A percentile compares a stretch with the other conserved stretches of the same genome.
phyloP scores from a whole-genome alignment of 2,329 filamentous ascomycete genomes.

The Tolypocladium amazonense region DNA sequence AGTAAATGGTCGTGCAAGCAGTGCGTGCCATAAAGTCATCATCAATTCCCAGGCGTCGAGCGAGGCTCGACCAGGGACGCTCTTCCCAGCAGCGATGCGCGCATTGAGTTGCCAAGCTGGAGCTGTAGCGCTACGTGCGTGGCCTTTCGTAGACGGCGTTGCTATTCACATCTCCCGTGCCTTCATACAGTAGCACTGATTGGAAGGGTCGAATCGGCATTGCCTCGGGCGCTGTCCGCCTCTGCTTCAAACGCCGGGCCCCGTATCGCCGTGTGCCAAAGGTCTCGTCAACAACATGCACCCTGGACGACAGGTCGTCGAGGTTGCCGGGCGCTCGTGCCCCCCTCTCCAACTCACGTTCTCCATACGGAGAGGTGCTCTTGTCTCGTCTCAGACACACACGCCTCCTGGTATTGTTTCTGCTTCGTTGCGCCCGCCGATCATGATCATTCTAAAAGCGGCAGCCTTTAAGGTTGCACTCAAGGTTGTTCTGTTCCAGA shows the following conservation, averaged over 20 bases:
- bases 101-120: not conserved
- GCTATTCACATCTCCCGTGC: not conserved
- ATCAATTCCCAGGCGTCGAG: not conserved
- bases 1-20: not conserved
- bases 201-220: not conserved
- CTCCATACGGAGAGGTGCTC: not conserved
- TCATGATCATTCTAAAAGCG: not conserved
- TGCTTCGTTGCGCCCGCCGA: not conserved
- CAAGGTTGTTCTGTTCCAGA: slow-evolving; percentile 10
- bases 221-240: not conserved
- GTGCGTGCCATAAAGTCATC: not conserved
- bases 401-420: not conserved
- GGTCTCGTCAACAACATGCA: not conserved
- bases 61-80: not conserved
- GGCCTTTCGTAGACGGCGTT: not conserved
- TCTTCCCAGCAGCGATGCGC: not conserved
- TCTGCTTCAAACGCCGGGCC: not conserved
- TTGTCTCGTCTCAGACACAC: not conserved
- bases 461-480: slow-evolving; percentile 9
- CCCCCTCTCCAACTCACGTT: not conserved
- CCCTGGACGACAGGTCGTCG: not conserved
- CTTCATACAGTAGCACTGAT: not conserved
- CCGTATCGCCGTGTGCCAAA: not conserved
- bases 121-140: not conserved
- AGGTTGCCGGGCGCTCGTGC: not conserved